Conservation (phyloP, 305 asterid genomes). For the Andrographis paniculata region DNA sequence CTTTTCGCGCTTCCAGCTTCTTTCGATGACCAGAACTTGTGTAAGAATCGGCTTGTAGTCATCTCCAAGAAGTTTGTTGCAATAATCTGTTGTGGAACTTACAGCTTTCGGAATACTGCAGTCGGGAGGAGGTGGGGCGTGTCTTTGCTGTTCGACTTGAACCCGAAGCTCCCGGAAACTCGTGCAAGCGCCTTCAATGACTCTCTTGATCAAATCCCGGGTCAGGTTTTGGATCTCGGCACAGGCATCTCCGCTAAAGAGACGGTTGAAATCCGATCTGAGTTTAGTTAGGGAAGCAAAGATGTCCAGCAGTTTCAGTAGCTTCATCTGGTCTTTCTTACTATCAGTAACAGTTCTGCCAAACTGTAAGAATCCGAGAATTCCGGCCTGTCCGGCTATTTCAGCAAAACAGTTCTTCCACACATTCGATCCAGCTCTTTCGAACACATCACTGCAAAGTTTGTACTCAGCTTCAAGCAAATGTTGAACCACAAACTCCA, state of each 20-base stretch:
- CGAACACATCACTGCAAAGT: slow-evolving; percentile 75
- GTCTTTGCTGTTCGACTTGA: slow-evolving; percentile 83
- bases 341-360: slow-evolving; percentile 84
- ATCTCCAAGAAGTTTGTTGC: slow-evolving; percentile 79
- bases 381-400: slow-evolving; percentile 81
- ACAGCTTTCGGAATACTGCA: slow-evolving; percentile 76
- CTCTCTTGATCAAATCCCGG: slow-evolving; percentile 71
- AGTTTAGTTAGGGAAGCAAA: slow-evolving; percentile 72
- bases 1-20: slow-evolving; percentile 82
- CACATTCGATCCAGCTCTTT: slow-evolving; percentile 66
- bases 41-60: slow-evolving; percentile 64
- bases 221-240: slow-evolving; percentile 78
- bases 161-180: slow-evolving; percentile 85
- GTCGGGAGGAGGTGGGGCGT: slow-evolving; percentile 70
- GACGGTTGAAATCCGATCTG: slow-evolving; percentile 77
- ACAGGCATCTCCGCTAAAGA: slow-evolving; percentile 83
- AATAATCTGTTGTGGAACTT: slow-evolving; percentile 62
- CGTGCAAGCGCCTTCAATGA: slow-evolving; percentile 79
- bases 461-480: slow-evolving; percentile 83
- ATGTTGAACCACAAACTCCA: slow-evolving; percentile 87
- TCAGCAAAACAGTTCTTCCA: slow-evolving; percentile 80
- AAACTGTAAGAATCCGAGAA: slow-evolving; percentile 72
- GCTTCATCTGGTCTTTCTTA: slow-evolving; percentile 82
- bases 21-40: slow-evolving; percentile 77
- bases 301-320: slow-evolving; percentile 65